Evolutionary conservation across 352 stramenopile species (phyloP).

Genomic region (Globisporangium paroecandrum): DNA sequence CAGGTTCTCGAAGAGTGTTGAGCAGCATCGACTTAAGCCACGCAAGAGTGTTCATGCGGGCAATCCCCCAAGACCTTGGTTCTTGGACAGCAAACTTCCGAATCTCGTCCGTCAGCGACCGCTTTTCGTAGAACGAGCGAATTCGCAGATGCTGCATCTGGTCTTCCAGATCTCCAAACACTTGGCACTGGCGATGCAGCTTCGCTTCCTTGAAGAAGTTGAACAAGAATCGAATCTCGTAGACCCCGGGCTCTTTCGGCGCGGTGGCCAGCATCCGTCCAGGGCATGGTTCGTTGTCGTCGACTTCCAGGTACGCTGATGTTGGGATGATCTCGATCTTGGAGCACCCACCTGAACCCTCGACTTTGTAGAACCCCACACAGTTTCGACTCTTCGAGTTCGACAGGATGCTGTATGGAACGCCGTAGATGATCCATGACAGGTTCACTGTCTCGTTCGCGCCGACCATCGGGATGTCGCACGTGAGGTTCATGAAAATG

Average conservation of each 20-base stretch:
- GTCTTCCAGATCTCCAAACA: slow-evolving; percentile 56
- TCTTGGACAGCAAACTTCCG: slow-evolving; percentile 38
- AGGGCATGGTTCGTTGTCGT: slow-evolving; percentile 32
- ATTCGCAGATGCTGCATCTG: slow-evolving; percentile 61
- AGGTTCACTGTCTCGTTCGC: slow-evolving; percentile 46
- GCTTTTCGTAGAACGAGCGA: slow-evolving; percentile 48
- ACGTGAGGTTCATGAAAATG: slow-evolving; percentile 61
- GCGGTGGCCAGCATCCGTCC: slow-evolving; percentile 46
- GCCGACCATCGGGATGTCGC: slow-evolving; percentile 40
- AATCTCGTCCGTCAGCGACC: slow-evolving; percentile 41
- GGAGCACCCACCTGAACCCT: slow-evolving; percentile 27
- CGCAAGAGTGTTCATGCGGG: slow-evolving; percentile 41
- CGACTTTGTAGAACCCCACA: slow-evolving; percentile 52
- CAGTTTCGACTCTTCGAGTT: slow-evolving; percentile 50
- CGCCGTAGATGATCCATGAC: slow-evolving; percentile 52
- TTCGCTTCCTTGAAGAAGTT: slow-evolving; percentile 63
- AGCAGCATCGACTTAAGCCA: slow-evolving; percentile 56
- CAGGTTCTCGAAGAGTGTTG: slow-evolving; percentile 39
- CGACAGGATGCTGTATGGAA: slow-evolving; percentile 44
- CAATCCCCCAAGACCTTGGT: slow-evolving; percentile 29
- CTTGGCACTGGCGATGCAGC: slow-evolving; percentile 55
- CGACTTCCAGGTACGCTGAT: slow-evolving; percentile 43
- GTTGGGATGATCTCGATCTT: slow-evolving; percentile 52
- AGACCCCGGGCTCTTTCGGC: slow-evolving; percentile 45
- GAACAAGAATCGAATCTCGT: slow-evolving; percentile 63